A percentile compares a stretch with the other conserved stretches of the same genome.
phyloP scores from a whole-genome alignment of 2,329 filamentous ascomycete species.

The Paramyrothecium sp. region DNA sequence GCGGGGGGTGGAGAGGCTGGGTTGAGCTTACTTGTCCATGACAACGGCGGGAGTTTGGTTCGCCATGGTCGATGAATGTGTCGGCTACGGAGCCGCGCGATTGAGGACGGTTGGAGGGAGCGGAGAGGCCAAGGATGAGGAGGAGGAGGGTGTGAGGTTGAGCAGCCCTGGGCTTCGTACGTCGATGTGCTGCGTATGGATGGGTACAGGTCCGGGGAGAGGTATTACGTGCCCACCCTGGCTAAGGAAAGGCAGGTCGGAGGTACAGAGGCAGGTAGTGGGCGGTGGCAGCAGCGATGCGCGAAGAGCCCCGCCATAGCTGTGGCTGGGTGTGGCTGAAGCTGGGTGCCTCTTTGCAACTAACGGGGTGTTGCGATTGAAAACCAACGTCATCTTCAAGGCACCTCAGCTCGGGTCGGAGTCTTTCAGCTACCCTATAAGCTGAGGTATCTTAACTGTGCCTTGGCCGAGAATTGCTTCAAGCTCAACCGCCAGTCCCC shows the following conservation, averaged over 20 bases:
- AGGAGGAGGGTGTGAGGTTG: neutral
- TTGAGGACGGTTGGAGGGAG: constrained; percentile 14
- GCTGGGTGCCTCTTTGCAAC: neutral
- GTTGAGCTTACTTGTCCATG: constrained; percentile 96
- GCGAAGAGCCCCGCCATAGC: neutral
- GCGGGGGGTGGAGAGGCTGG: constrained; percentile 23
- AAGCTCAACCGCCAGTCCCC: no score
- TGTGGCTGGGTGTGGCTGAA: neutral
- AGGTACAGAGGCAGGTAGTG: neutral
- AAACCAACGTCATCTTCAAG: neutral
- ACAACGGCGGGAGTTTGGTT: constrained; percentile 99
- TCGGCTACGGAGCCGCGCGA: constrained; percentile 9
- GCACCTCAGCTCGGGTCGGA: no score
- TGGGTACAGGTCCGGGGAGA: neutral
- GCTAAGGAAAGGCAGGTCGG: neutral
- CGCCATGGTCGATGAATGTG: constrained; percentile 63
- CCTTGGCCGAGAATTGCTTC: no score
- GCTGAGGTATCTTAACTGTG: no score
- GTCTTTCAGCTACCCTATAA: no score
- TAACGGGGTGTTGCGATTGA: neutral
- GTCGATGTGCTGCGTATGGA: neutral
- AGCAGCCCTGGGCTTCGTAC: neutral
- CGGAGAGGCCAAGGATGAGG: constrained; percentile 8
- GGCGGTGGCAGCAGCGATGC: neutral
- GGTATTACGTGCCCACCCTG: neutral